These are phyloP conservation scores for Scolecobasidium constrictum DNA, from an alignment of 2,329 filamentous ascomycete species.

Conservation along the genomic window DNA sequence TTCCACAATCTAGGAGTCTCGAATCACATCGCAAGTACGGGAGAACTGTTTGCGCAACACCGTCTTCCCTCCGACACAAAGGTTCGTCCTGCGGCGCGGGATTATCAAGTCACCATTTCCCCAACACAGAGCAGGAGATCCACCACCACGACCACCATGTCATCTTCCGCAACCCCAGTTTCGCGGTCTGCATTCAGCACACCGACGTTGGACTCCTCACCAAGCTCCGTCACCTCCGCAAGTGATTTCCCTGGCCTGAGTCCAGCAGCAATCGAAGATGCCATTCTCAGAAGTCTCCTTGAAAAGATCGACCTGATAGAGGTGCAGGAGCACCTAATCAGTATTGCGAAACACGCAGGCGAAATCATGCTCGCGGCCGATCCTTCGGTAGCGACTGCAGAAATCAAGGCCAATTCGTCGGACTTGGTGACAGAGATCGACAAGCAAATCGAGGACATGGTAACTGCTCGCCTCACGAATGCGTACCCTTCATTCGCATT, in stretches of 20 bases:
- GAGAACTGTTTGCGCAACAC: too few relatives aligned
- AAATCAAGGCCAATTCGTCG: conserved; percentile 28
- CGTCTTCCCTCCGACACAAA: too few relatives aligned
- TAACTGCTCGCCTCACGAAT: conserved; percentile 29
- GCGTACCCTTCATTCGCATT: conserved; percentile 35
- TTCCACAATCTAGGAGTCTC: too few relatives aligned
- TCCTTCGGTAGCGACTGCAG: conserved; percentile 15
- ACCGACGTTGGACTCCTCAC: conserved; percentile 1
- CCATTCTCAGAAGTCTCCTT: background rate
- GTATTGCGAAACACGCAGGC: conserved; percentile 19
- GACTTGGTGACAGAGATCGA: conserved; percentile 47
- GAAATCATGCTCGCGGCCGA: conserved; percentile 24
- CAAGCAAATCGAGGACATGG: conserved; percentile 41
- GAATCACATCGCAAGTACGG: too few relatives aligned
- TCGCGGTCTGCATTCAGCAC: conserved; percentile 1
- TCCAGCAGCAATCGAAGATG: background rate
- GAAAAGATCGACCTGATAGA: conserved; percentile 5
- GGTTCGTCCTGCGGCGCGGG: too few relatives aligned
- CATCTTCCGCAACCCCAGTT: background rate
- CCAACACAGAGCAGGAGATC: too few relatives aligned
- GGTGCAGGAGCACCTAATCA: conserved; percentile 3
- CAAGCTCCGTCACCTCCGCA: conserved; percentile 1
- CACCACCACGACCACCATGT: too few relatives aligned
- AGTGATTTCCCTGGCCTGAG: background rate
- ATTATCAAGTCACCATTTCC: too few relatives aligned